Evolutionary conservation across 495 filamentous ascomycete species (phyloP).

Genomic region (Corynascus novoguineensis): DNA sequence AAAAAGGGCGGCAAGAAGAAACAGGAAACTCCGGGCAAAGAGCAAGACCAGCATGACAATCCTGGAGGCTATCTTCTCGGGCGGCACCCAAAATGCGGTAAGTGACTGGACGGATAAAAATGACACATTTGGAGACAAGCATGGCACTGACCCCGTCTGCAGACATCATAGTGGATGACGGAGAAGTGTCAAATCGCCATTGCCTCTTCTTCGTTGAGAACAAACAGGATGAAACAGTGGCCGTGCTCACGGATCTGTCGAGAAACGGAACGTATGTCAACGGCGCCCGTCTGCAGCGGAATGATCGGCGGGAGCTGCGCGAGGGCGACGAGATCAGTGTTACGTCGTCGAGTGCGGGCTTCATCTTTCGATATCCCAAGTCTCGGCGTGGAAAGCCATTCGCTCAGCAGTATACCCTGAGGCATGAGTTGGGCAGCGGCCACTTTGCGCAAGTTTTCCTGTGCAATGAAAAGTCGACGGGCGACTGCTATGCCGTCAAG

Average conservation of each 20-base stretch:
- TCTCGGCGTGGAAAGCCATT: slow-evolving; percentile 71
- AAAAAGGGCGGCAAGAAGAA: slow-evolving; percentile 32
- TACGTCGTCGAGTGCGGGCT: slow-evolving; percentile 65
- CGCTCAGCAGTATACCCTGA: slow-evolving; percentile 74
- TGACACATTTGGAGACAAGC: neutral
- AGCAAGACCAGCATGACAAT: slow-evolving; percentile 54
- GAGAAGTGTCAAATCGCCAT: slow-evolving; percentile 92
- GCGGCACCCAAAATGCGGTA: slow-evolving; percentile 91
- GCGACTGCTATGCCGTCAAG: slow-evolving; percentile 85
- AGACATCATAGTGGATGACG: slow-evolving; percentile 76
- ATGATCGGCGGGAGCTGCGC: slow-evolving; percentile 79
- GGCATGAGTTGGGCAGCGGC: slow-evolving; percentile 87
- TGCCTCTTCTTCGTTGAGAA: slow-evolving; percentile 87
- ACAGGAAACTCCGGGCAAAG: slow-evolving; percentile 39
- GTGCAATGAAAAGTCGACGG: slow-evolving; percentile 78
- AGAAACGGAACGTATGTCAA: slow-evolving; percentile 97
- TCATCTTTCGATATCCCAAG: slow-evolving; percentile 84
- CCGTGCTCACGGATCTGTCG: slow-evolving; percentile 86
- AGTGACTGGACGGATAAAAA: slow-evolving; percentile 26
- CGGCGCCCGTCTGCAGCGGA: slow-evolving; percentile 82
- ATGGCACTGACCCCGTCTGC: slow-evolving; percentile 18
- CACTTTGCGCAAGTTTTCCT: slow-evolving; percentile 95
- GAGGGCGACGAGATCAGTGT: slow-evolving; percentile 88
- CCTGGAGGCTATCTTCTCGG: slow-evolving; percentile 89
- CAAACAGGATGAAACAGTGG: slow-evolving; percentile 69